These are phyloP conservation scores for Fraxinus xanthoxyloides DNA, from an alignment of 305 asterid species.

Conservation along the genomic window DNA sequence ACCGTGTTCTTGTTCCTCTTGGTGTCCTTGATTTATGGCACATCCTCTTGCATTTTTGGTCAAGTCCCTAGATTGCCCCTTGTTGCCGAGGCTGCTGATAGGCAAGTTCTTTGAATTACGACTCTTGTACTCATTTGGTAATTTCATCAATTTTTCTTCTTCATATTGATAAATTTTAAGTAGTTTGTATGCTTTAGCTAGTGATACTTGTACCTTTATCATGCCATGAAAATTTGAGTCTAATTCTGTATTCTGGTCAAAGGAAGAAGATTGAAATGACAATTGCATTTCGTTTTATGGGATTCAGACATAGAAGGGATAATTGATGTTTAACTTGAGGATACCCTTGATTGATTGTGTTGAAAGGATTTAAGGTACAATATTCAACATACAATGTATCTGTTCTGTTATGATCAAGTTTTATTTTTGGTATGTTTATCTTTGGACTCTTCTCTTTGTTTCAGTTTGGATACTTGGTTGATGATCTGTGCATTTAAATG, in stretches of 20 bases:
- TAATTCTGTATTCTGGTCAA: neutral
- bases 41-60: constrained; percentile 75
- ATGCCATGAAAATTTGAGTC: neutral
- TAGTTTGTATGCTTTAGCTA: neutral
- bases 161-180: neutral
- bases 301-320: neutral
- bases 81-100: constrained; percentile 96
- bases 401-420: neutral
- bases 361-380: neutral
- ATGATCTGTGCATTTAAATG: neutral
- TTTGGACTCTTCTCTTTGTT: neutral
- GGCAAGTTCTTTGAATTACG: constrained; percentile 63
- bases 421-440: neutral
- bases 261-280: neutral
- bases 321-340: neutral
- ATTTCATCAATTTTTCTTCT: neutral
- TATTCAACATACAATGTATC: neutral
- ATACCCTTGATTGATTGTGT: neutral
- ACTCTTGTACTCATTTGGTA: neutral
- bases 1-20: constrained; percentile 85
- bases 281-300: neutral
- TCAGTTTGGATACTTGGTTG: neutral
- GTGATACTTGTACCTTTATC: neutral
- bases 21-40: constrained; percentile 74
- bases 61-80: constrained; percentile 84